These are phyloP conservation scores for Allantophomopsis cytisporea DNA, from an alignment of 2,329 filamentous ascomycete species.

Conservation along the genomic window DNA sequence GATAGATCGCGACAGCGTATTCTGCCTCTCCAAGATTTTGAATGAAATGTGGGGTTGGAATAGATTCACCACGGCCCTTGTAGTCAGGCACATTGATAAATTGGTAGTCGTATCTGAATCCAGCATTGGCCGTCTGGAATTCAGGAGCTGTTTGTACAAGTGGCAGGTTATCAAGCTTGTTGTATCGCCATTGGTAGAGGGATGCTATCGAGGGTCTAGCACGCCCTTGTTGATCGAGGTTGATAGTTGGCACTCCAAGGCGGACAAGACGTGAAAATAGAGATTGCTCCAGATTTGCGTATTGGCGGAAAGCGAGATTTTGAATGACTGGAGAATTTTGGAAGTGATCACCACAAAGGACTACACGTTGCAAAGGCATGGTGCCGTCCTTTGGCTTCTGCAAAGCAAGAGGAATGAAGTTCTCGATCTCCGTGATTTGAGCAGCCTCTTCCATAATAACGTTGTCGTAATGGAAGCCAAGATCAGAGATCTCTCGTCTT, in stretches of 20 bases:
- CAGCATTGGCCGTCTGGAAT: constrained; percentile 74
- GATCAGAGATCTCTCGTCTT: constrained; percentile 71
- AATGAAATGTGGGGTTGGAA: constrained; percentile 87
- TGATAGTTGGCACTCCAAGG: constrained; percentile 81
- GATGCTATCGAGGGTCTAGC: constrained; percentile 76
- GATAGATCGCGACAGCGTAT: constrained; percentile 87
- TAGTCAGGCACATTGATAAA: constrained; percentile 95
- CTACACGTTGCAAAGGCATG: constrained; percentile 70
- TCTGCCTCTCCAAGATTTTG: constrained; percentile 96
- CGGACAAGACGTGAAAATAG: constrained; percentile 85
- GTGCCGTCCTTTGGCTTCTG: constrained; percentile 67
- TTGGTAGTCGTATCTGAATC: constrained; percentile 88
- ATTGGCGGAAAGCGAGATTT: constrained; percentile 85
- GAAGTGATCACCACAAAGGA: constrained; percentile 88
- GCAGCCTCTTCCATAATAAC: constrained; percentile 98
- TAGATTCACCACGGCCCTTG: constrained; percentile 75
- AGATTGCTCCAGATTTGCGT: constrained; percentile 91
- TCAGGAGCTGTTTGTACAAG: constrained; percentile 54
- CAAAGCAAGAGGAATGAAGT: constrained; percentile 88
- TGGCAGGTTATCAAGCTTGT: constrained; percentile 65
- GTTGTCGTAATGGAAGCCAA: constrained; percentile 97
- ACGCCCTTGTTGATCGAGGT: constrained; percentile 85
- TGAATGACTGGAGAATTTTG: constrained; percentile 96
- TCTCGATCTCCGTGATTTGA: constrained; percentile 94
- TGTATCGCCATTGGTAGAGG: constrained; percentile 90